These are phyloP conservation scores for Pichia sp. DNA, from an alignment of 1,139 yeast species.

Conservation along the genomic window DNA sequence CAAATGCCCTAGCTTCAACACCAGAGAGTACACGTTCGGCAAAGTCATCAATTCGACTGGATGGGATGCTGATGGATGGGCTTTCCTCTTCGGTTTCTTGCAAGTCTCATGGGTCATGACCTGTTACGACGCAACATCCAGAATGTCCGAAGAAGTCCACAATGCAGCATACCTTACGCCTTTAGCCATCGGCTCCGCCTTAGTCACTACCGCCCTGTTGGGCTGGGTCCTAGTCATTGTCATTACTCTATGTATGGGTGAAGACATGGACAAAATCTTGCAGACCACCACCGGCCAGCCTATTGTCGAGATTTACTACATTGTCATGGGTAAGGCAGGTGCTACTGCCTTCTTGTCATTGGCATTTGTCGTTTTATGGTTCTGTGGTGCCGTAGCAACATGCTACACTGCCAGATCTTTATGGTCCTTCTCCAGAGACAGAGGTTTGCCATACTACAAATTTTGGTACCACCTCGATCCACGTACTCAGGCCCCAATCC, in stretches of 20 bases:
- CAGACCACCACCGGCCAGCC: slow-evolving; percentile 41
- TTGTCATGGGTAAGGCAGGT: slow-evolving; percentile 50
- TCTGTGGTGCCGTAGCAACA: slow-evolving; percentile 35
- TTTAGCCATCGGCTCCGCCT: slow-evolving; percentile 33
- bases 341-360: slow-evolving; percentile 50
- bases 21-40: slow-evolving; percentile 29
- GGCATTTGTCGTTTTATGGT: slow-evolving; percentile 37
- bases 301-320: slow-evolving; percentile 48
- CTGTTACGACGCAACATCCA: slow-evolving; percentile 37
- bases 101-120: slow-evolving; percentile 39
- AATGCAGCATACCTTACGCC: slow-evolving; percentile 40
- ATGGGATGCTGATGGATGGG: slow-evolving; percentile 35
- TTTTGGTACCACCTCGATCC: slow-evolving; percentile 36
- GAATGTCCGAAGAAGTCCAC: slow-evolving; percentile 47
- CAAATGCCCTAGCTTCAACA: slow-evolving; percentile 33
- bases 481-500: slow-evolving; percentile 35
- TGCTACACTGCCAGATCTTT: slow-evolving; percentile 34
- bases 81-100: slow-evolving; percentile 34
- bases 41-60: slow-evolving; percentile 33
- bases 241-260: slow-evolving; percentile 40
- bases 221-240: slow-evolving; percentile 35
- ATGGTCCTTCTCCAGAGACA: slow-evolving; percentile 41
- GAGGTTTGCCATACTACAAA: slow-evolving; percentile 37
- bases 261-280: slow-evolving; percentile 38
- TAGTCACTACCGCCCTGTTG: slow-evolving; percentile 33